Base-by-base conservation (phyloP, 2,329 filamentous ascomycete species). In the Ascochyta viciae-villosae region DNA sequence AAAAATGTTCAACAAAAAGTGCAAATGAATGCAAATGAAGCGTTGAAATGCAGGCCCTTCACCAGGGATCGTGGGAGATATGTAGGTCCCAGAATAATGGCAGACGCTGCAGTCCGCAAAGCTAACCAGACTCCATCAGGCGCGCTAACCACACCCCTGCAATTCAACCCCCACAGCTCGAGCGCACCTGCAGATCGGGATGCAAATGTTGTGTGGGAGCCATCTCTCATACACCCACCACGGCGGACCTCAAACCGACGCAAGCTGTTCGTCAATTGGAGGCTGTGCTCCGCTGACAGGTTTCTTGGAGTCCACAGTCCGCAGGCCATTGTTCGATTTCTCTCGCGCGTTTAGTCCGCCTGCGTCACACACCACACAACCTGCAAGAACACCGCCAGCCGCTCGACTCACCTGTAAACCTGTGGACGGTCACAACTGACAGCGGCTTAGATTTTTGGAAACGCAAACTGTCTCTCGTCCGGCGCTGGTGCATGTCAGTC, bases 151-250 rank as follows among this genome's bases (percentile, higher is more conserved):
- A 27, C 35, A 46, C 61, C 62, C 62, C 62, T 61, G 57, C 57
- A 49, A 43, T 42, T 40, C 22, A 41, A 60, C 63, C 61, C 64
- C 61, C 64, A 66, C 64, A 59, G 50, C 57, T 57, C 49, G 55
- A 57, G 59, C 55, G 60, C 61, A 60, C 58, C 64, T 66, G 62
- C 64, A 66, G 53, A 62, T 60, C 63, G 51, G 51, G 52, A 63
- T 56, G 64, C 64, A 60, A 52, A 37, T 58, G 40, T 29, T 50
- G 53, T 42, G 47, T 56, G 53, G 52, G 55, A 40, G 45, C 45
- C 27, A 40, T 50, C 23, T 33, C 29, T 35, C 33, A 56, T 42
- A 56, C 47, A 51, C 26, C 40, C 27, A 41, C 16, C 29, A 37
- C 29, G 16, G 46, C 46, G 29, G 42, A 37, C 35, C 31, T 56